Conservation (phyloP, 306 rosid genomes). For the Quercus gilva region DNA sequence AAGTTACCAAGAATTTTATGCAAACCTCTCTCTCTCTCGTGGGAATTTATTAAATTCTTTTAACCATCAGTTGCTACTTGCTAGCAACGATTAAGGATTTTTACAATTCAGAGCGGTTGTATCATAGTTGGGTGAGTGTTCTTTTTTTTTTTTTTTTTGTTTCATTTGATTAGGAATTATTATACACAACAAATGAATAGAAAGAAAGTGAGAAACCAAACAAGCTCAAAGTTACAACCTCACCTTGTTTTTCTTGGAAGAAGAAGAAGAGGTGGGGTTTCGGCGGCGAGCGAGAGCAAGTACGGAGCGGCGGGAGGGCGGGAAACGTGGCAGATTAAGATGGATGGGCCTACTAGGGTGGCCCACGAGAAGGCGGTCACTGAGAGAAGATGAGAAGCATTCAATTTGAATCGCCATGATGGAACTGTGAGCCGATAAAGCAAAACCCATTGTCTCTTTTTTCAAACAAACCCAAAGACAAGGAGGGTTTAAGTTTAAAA, state of each 20-base stretch:
- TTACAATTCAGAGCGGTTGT: no score
- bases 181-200: no score
- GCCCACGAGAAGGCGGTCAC: slow-evolving; percentile 10
- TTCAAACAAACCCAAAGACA: background rate
- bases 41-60: no score
- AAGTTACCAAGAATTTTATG: background rate
- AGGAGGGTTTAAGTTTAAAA: background rate
- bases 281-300: slow-evolving; percentile 43
- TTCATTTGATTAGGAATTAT: no score
- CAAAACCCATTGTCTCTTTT: slow-evolving; percentile 28
- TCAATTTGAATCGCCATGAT: slow-evolving; percentile 23
- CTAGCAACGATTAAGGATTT: no score
- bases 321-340: slow-evolving; percentile 35
- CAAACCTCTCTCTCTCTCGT: no score
- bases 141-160: no score
- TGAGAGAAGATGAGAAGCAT: slow-evolving; percentile 26
- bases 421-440: slow-evolving; percentile 31
- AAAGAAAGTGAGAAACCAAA: no score
- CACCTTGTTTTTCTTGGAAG: slow-evolving; percentile 59
- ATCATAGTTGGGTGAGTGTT: no score
- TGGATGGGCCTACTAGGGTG: slow-evolving; percentile 1
- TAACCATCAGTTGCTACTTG: no score
- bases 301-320: slow-evolving; percentile 42
- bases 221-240: background rate
- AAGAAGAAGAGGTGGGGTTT: slow-evolving; percentile 25